Evolutionary conservation across 2,329 filamentous ascomycete species (phyloP), one percentile per base, ranked within the genome.

Genomic region (Fusarium vanettenii): DNA sequence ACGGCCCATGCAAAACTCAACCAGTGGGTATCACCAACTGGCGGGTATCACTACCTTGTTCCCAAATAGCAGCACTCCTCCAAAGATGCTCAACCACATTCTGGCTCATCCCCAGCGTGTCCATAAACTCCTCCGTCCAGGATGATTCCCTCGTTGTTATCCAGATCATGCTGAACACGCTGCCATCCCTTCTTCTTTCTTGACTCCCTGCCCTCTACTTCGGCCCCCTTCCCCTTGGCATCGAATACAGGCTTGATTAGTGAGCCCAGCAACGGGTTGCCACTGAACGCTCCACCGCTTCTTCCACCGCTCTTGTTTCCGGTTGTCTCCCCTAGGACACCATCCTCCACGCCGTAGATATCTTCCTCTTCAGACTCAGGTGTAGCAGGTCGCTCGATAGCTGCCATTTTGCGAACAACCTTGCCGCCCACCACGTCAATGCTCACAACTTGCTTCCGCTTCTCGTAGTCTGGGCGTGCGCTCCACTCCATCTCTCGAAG

Each of bases 401-500:
- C 88, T 18, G 89, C 90, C 89, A 94, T 94, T 76, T 90, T 90
- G 69, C 89, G 90, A 6, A 97, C 91, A 4, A 97, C 91, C 77
- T 92, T 95, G 20, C 93, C 92, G 1, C 92, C 92, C 10, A 92
- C 91, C 1, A 98, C 85, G 80, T 98, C 95, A 70, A 98, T 93
- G 79, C 93, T 96, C 75, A 97, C 89, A 1, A 98, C 93, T 70
- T 97, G 92, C 77, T 89, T 91, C 68, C 94, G 89, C 88, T 96
- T 97, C 85, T 98, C 95, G 82, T 95, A 98, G 72, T 97, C 95
- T 0, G 95, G 95, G 61, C 90, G 87, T 5, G 93, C 92, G 76
- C 93, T 93, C 92, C 95, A 97, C 79, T 97, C 94, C 87, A 97
- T 92, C 83, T 97, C 94, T 6, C 94, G 87, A 76, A 97, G 84